A percentile compares a stretch with the other conserved stretches of the same genome.
These are phyloP conservation scores for Candida takata DNA, from an alignment of 805 yeast genomes.

Conservation along the genomic window DNA sequence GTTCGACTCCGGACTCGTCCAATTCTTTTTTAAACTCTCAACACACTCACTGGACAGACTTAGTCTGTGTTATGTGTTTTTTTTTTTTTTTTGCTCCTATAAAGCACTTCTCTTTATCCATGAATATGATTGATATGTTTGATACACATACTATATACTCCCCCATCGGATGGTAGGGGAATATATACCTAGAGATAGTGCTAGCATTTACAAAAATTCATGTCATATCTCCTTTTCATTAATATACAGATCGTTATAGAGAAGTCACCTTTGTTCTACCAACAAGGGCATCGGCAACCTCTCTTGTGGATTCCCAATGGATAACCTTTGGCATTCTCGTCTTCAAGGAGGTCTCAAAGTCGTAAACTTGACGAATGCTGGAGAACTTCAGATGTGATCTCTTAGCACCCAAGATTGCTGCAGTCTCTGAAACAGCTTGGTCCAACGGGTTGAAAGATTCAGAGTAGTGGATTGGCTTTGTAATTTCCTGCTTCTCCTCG, in stretches of 20 bases:
- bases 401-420: slow-evolving; percentile 78
- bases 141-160: too few species aligned
- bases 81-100: too few species aligned
- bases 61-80: too few species aligned
- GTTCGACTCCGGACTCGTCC: slow-evolving; percentile 76
- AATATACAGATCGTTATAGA: not conserved
- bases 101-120: too few species aligned
- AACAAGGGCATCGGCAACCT: slow-evolving; percentile 77
- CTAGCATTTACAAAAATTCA: too few species aligned
- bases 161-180: too few species aligned
- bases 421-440: slow-evolving; percentile 41
- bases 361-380: slow-evolving; percentile 70
- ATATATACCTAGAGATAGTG: too few species aligned
- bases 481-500: slow-evolving; percentile 37
- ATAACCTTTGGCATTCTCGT: slow-evolving; percentile 84
- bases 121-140: too few species aligned
- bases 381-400: slow-evolving; percentile 71
- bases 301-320: slow-evolving; percentile 74
- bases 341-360: slow-evolving; percentile 74
- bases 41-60: too few species aligned
- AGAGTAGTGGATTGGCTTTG: slow-evolving; percentile 39
- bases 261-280: slow-evolving; percentile 40
- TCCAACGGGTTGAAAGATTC: slow-evolving; percentile 36
- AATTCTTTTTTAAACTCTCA: too few species aligned
- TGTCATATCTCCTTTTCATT: too few species aligned